phyloP scores from a whole-genome alignment of 345 rosid genomes.

The Gossypium mustelinum region DNA sequence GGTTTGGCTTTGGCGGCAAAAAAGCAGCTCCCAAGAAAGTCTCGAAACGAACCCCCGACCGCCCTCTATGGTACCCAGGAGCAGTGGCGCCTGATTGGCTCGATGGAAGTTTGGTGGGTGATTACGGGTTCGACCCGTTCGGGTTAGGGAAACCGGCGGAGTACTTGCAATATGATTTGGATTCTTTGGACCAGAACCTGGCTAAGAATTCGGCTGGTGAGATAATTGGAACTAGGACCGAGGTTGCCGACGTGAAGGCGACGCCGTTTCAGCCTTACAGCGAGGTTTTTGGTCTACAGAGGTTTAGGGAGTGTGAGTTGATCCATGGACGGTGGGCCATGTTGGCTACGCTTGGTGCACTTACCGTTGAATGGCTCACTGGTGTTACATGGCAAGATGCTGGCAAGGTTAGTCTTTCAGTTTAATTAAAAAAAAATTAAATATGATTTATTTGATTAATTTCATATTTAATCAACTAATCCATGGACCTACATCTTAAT shows the following conservation, averaged over 20 bases:
- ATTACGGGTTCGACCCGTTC: constrained; percentile 75
- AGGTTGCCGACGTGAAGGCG: constrained; percentile 43
- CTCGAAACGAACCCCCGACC: constrained; percentile 28
- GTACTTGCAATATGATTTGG: constrained; percentile 66
- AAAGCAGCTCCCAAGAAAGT: constrained; percentile 36
- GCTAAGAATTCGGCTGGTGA: constrained; percentile 56
- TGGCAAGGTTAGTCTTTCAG: constrained; percentile 44
- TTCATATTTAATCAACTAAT: no score
- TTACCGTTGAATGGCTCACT: constrained; percentile 66
- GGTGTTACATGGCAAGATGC: constrained; percentile 85
- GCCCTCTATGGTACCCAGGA: constrained; percentile 71
- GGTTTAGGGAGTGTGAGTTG: constrained; percentile 78
- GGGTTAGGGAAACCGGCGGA: constrained; percentile 70
- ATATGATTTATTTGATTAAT: no score
- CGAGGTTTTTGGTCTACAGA: constrained; percentile 70
- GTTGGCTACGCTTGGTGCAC: constrained; percentile 76
- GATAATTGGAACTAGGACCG: constrained; percentile 54
- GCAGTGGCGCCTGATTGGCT: constrained; percentile 61
- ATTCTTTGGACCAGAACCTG: constrained; percentile 75
- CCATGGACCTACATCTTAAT: no score
- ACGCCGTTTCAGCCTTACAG: constrained; percentile 71
- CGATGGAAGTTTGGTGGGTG: constrained; percentile 67
- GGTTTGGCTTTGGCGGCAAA: constrained; percentile 56
- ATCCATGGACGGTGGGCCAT: constrained; percentile 82
- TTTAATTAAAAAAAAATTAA: neutral